Conservation (phyloP, 495 filamentous ascomycete species). For the Mytilinidion resinicola region DNA sequence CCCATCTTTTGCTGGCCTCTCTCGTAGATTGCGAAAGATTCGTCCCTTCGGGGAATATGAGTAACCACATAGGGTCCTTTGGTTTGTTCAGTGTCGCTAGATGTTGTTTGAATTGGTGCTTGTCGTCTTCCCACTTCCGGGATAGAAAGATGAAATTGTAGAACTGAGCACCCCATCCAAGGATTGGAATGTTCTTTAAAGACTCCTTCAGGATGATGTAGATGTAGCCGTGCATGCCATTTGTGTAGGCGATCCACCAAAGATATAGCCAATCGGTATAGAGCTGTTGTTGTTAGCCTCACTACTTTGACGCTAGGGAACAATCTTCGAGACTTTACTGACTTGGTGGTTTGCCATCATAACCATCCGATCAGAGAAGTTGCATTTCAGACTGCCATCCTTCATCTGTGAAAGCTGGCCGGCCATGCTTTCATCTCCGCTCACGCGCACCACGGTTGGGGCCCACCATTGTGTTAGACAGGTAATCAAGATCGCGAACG, state of each 20-base stretch:
- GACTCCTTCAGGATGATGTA: conserved; percentile 42
- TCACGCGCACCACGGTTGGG: conserved; percentile 37
- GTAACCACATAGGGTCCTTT: conserved; percentile 39
- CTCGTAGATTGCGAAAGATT: conserved; percentile 33
- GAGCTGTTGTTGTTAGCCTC: conserved; percentile 14
- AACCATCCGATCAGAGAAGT: conserved; percentile 37
- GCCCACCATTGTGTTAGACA: conserved; percentile 41
- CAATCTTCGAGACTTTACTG: neutral
- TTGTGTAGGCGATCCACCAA: conserved; percentile 42
- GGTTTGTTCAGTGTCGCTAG: conserved; percentile 35
- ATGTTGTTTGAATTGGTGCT: conserved; percentile 31
- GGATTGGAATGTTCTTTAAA: conserved; percentile 37
- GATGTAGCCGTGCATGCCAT: conserved; percentile 40
- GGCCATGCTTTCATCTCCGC: conserved; percentile 37
- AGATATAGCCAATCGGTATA: conserved; percentile 43
- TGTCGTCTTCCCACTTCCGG: conserved; percentile 38
- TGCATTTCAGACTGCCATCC: conserved; percentile 37
- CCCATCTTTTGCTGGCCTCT: conserved; percentile 35
- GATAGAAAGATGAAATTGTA: conserved; percentile 42
- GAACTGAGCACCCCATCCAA: conserved; percentile 38
- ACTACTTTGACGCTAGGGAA: neutral
- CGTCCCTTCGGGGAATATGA: conserved; percentile 42
- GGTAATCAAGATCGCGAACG: conserved; percentile 39
- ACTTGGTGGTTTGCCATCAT: conserved; percentile 41
- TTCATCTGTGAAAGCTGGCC: conserved; percentile 36